Evolutionary conservation across 192 early-diverging fungal genomes (phyloP), one percentile per base, ranked within the genome.

Genomic region (Backusella macrospora): DNA sequence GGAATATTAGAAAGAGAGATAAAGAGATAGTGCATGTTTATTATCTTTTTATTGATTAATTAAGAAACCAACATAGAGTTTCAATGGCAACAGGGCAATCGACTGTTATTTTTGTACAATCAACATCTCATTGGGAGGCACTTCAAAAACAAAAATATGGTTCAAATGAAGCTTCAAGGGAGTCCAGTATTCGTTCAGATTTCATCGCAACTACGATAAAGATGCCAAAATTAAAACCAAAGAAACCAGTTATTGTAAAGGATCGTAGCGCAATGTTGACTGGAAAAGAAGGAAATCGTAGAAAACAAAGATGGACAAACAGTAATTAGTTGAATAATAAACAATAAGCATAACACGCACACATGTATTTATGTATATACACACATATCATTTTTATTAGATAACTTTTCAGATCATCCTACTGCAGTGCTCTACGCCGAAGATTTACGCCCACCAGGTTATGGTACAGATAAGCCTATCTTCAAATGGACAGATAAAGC

Each of bases 321-420:
- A 86, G 87, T 84, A 85, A 86, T 83, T 73, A 68, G 38, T 5
- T 38, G 16, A n/a, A 2, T 34, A 9, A 62, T 10, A 34, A 29
- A 6, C 29, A 62, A 13, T 18, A 29, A 62, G 6, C 21, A 1
- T 34, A 34, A 34, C 29, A 34, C 2, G 2, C 29, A 34, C 29
- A 34, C 29, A 34, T 16, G 7, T 67, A n/a, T 34, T 12, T 45
- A 26, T 14, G 5, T 5, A 45, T 0, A 14, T 23, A 67, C 8
- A 49, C 39, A 40, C 45, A n/a, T 76, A 29, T 63, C 39, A 55
- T 29, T 46, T 68, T 70, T 55, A 42, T 42, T 68, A 88, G 86
- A 88, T 78, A 82, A 88, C 63, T 86, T 88, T 74, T 68, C 78
- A 21, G 70, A 86, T 70, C 83, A 88, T 78, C 86, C 86, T 7